These are phyloP conservation scores for Cladobotryum mycophilum DNA, from an alignment of 2,329 filamentous ascomycete species.

Conservation along the genomic window DNA sequence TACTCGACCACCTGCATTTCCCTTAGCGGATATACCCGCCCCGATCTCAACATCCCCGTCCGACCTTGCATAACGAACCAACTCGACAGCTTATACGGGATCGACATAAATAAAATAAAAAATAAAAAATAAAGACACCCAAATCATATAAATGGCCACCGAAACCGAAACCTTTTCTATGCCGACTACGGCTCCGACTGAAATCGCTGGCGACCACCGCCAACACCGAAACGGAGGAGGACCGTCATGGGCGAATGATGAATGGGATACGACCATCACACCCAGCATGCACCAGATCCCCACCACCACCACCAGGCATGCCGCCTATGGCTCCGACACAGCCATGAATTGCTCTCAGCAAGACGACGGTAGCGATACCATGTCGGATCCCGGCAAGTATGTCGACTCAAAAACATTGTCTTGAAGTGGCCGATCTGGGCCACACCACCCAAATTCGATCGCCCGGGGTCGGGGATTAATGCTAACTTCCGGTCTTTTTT, in stretches of 20 bases:
- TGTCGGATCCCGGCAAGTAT: conserved; percentile 7
- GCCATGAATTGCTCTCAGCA: conserved; percentile 4
- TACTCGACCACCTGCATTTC: neutral
- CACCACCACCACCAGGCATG: neutral
- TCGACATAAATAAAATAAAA: neutral
- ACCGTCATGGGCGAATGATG: conserved; percentile 8
- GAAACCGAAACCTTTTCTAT: conserved; percentile 28
- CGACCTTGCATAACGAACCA: neutral
- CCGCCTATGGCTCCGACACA: neutral
- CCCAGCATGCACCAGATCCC: conserved; percentile 9
- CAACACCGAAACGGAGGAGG: conserved; percentile 12
- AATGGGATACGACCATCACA: conserved; percentile 26
- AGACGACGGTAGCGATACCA: conserved; percentile 4
- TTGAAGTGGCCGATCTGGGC: neutral
- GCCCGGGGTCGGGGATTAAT: neutral
- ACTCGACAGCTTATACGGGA: neutral
- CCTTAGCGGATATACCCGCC: neutral
- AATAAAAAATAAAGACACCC: neutral
- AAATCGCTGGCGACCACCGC: conserved; percentile 19
- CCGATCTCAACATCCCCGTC: neutral
- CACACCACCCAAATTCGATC: too few relatives aligned
- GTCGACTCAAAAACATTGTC: neutral
- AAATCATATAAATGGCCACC: conserved; percentile 21
- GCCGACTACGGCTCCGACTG: conserved; percentile 26
- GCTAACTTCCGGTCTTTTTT: conserved; percentile 13